Percentiles rank a stretch among this genome's conserved stretches.
Evolutionary conservation across 768 basidiomycete genomes (phyloP).

Genomic region (Rickenella mellea): DNA sequence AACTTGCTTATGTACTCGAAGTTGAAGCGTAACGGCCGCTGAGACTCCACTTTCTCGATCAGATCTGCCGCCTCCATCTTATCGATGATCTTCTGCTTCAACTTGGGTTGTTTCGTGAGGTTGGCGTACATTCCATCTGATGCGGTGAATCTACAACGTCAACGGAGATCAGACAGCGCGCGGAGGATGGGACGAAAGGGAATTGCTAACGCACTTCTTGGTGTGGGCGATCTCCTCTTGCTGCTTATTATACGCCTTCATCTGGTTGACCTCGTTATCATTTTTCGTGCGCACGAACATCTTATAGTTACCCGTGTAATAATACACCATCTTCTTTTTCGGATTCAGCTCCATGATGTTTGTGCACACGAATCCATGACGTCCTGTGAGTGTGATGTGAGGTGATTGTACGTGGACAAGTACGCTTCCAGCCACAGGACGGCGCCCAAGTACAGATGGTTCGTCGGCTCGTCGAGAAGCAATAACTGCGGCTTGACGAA

Average conservation of each 20-base stretch:
- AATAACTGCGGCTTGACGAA: conserved; percentile 96
- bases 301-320: conserved; percentile 94
- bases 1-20: conserved; percentile 41
- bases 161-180: no score
- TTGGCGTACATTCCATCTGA: conserved; percentile 50
- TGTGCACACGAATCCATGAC: conserved; percentile 98
- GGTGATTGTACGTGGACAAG: conserved; percentile 94
- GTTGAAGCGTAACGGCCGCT: conserved; percentile 33
- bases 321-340: conserved; percentile 84
- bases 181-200: no score
- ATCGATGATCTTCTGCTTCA: conserved; percentile 52
- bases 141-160: conserved; percentile 25
- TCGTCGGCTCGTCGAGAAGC: conserved; percentile 87
- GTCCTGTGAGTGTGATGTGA: conserved; percentile 97
- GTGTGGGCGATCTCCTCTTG: conserved; percentile 98
- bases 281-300: conserved; percentile 98
- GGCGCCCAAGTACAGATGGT: conserved; percentile 92
- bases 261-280: conserved; percentile 99
- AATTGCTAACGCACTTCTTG: no score
- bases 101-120: conserved; percentile 47
- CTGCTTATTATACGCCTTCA: conserved; percentile 98
- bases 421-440: conserved; percentile 99
- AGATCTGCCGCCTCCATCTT: conserved; percentile 51
- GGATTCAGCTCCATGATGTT: conserved; percentile 95
- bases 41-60: conserved; percentile 31